Base-by-base conservation (phyloP, 2,329 filamentous ascomycete genomes). In the Alternaria ethzedia region DNA sequence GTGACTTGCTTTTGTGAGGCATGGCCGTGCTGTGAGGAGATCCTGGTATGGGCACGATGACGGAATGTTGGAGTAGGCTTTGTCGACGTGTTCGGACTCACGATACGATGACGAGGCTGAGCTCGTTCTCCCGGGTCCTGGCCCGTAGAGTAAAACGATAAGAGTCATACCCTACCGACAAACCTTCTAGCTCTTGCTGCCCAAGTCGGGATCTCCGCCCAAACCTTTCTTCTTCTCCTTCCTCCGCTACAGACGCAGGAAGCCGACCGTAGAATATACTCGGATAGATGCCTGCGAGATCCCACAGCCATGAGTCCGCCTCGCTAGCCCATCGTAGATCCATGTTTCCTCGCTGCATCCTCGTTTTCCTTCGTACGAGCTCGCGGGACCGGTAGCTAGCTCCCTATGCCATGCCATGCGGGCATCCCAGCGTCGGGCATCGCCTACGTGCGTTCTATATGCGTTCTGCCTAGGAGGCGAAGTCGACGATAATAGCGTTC, bases 401-500 rank as follows among this genome's bases (percentile, higher is more conserved):
- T 51, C 4, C 8, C 28, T 11, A 32, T 20, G n/a, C 28, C 12
- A 23, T 20, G 44, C 44, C 21, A 21, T 26, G 51, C 28, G 32
- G 23, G 12, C 5, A 43, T 43, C 32, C 32, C 51, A 32, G 20
- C 11, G 51, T 26, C 21, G 32, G 6, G 21, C 51, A 43, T 43
- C 30, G 32, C 32, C 52, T 25, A 44, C 4, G 23, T 8, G 12
- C 17, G 52, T 54, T 44, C 23, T 25, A 28, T 2, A 21, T 8
- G 8, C 12, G 51, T 54, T 44, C 23, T 41, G 52, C 28, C 12
- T 44, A 5, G 52, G 32, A 43, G 52, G 32, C 52, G 21, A 26
- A 28, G 32, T 44, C 11, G 23, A 54, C 52, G 52, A 54, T 54
- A 54, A 54, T 54, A 44, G 36, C 12, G 52, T 54, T 21, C 52